Percentiles rank a stretch among this genome's conserved stretches.
phyloP scores from a whole-genome alignment of 2,329 filamentous ascomycete genomes.

The Trichoderma hamatum region DNA sequence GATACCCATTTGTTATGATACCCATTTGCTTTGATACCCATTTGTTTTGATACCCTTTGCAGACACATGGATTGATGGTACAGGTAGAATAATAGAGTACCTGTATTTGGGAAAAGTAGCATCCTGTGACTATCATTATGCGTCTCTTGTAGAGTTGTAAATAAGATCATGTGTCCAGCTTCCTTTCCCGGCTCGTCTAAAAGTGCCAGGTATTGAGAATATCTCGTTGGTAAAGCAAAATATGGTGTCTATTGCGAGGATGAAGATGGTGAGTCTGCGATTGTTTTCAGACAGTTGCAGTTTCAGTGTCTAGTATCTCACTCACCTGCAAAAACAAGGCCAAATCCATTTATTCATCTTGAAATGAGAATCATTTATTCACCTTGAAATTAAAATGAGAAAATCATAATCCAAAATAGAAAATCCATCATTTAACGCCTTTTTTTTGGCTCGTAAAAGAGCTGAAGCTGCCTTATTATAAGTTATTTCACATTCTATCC shows the following conservation, averaged over 20 bases:
- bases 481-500: background rate
- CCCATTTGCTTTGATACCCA: background rate
- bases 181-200: too few relatives aligned
- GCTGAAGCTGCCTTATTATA: background rate
- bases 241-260: too few relatives aligned
- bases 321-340: too few relatives aligned
- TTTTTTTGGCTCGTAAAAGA: background rate
- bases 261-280: too few relatives aligned
- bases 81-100: background rate
- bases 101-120: too few relatives aligned
- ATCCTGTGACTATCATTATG: background rate
- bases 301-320: too few relatives aligned
- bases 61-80: background rate
- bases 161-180: too few relatives aligned
- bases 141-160: background rate
- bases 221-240: too few relatives aligned
- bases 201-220: too few relatives aligned
- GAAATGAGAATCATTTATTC: too few relatives aligned
- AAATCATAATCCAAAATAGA: background rate
- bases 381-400: background rate
- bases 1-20: background rate
- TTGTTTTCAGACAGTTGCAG: too few relatives aligned
- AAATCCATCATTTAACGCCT: background rate
- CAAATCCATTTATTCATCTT: too few relatives aligned
- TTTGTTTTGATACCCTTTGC: background rate